Conservation (phyloP, 2,329 filamentous ascomycete species). For the Fusarium piperis region DNA sequence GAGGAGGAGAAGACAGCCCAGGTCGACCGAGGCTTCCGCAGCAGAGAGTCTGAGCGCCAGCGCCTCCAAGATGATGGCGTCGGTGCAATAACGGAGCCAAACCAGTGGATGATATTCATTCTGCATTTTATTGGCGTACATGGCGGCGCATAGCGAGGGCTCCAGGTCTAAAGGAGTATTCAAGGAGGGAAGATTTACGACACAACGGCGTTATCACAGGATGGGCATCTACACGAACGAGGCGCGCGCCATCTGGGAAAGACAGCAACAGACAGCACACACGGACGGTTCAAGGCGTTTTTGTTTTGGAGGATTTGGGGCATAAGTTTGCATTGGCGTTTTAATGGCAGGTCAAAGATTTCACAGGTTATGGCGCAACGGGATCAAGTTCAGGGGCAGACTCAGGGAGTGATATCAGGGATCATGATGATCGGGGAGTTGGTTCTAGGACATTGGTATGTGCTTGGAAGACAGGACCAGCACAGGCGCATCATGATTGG, state of each 20-base stretch:
- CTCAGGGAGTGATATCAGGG: conserved; percentile 5
- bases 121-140: neutral
- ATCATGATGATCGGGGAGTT: conserved; percentile 11
- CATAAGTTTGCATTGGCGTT: neutral
- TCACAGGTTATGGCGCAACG: conserved; percentile 20
- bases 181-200: conserved; percentile 4
- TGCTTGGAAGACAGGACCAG: conserved; percentile 35
- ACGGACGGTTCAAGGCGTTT: conserved; percentile 26
- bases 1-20: conserved; percentile 22
- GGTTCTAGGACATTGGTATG: neutral
- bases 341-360: neutral
- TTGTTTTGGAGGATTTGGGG: neutral
- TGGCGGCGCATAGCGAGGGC: conserved; percentile 17
- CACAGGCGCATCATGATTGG: conserved; percentile 15
- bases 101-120: neutral
- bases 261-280: neutral
- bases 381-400: conserved; percentile 8
- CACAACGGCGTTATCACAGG: conserved; percentile 32
- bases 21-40: conserved; percentile 9
- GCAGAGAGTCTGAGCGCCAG: neutral
- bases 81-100: conserved; percentile 2
- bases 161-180: conserved; percentile 4
- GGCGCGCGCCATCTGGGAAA: conserved; percentile 25
- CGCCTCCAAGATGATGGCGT: conserved; percentile 3
- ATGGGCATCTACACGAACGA: conserved; percentile 35